phyloP scores from a whole-genome alignment of 768 basidiomycete genomes.

The Pluteus cervinus region DNA sequence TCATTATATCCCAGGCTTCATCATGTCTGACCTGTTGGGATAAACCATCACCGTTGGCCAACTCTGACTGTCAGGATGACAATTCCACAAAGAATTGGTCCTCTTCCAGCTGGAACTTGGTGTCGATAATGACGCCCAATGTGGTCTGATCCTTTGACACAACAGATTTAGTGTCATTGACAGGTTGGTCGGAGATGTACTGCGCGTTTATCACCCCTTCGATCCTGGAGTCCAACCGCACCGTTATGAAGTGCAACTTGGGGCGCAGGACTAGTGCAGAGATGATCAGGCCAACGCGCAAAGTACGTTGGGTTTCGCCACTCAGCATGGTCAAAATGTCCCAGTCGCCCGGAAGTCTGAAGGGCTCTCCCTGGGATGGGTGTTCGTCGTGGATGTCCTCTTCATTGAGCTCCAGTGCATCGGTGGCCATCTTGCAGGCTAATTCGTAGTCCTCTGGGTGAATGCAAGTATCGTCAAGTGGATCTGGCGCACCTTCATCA shows the following conservation, averaged over 20 bases:
- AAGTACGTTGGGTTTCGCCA: slow-evolving; percentile 78
- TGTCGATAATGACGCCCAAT: slow-evolving; percentile 69
- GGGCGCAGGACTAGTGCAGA: slow-evolving; percentile 64
- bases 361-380: slow-evolving; percentile 69
- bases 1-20: slow-evolving; percentile 58
- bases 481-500: slow-evolving; percentile 75
- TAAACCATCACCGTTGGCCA: slow-evolving; percentile 53
- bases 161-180: slow-evolving; percentile 34
- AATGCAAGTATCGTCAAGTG: slow-evolving; percentile 91
- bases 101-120: slow-evolving; percentile 54
- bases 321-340: slow-evolving; percentile 94
- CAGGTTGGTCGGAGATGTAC: slow-evolving; percentile 48
- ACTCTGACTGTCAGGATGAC: slow-evolving; percentile 60
- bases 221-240: slow-evolving; percentile 90
- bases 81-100: slow-evolving; percentile 69
- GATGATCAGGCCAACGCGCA: slow-evolving; percentile 76
- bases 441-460: slow-evolving; percentile 98
- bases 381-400: slow-evolving; percentile 93
- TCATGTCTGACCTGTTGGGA: slow-evolving; percentile 58
- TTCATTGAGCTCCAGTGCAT: slow-evolving; percentile 95
- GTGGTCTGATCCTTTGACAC: slow-evolving; percentile 79
- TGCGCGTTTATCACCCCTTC: slow-evolving; percentile 69
- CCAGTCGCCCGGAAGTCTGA: slow-evolving; percentile 61
- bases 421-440: slow-evolving; percentile 97
- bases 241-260: slow-evolving; percentile 42